A percentile compares a stretch with the other conserved stretches of the same genome.
Conservation (phyloP, 441 rosid genomes). For the Aleurites moluccanus region DNA sequence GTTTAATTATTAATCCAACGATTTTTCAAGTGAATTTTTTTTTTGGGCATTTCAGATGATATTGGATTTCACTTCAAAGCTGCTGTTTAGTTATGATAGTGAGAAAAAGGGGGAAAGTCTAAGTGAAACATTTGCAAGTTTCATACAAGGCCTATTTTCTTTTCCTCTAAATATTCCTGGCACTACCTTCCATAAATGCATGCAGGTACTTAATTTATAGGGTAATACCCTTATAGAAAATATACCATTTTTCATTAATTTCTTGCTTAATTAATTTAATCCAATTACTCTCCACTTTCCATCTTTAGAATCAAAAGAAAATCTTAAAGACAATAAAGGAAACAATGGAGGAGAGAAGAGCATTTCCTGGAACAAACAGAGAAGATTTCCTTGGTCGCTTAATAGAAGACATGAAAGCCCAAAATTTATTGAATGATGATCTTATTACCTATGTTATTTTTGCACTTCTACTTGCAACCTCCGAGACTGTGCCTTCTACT, state of each 20-base stretch:
- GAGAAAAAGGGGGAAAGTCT: constrained; percentile 14
- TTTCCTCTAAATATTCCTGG: constrained; percentile 38
- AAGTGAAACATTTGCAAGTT: constrained; percentile 17
- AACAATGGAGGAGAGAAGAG: constrained; percentile 16
- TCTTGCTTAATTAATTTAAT: background rate
- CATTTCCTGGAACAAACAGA: constrained; percentile 8
- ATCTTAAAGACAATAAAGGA: constrained; percentile 18
- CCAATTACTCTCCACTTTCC: no score
- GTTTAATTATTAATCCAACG: no score
- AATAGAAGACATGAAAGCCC: constrained; percentile 3
- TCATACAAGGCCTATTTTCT: constrained; percentile 27
- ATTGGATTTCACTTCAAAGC: constrained; percentile 29
- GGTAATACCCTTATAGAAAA: background rate
- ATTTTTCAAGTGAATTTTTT: background rate
- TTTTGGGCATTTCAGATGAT: constrained; percentile 30
- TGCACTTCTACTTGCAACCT: constrained; percentile 19
- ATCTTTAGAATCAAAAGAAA: constrained; percentile 27
- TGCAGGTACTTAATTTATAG: constrained; percentile 8
- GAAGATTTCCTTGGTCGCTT: constrained; percentile 30
- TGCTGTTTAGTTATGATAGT: constrained; percentile 26
- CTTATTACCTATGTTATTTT: constrained; percentile 2
- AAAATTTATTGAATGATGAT: background rate
- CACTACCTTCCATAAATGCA: constrained; percentile 28
- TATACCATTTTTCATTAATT: background rate
- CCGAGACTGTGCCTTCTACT: constrained; percentile 20